These are phyloP conservation scores for Platanthera zijinensis DNA, from an alignment of 106 monocot species.

Conservation along the genomic window DNA sequence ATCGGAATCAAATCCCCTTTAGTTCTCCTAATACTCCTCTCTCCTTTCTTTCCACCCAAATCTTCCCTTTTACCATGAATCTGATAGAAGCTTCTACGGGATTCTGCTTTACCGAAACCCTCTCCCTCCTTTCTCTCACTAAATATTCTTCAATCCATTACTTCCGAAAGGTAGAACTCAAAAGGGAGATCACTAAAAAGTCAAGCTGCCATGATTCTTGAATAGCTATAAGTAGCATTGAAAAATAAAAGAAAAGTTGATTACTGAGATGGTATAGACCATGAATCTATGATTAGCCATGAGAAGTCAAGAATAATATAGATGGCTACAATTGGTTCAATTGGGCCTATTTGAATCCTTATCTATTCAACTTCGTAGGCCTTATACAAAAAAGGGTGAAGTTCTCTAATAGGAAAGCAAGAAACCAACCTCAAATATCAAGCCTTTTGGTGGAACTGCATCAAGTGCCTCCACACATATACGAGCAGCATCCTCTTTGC, in stretches of 20 bases:
- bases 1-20: no score
- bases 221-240: not conserved
- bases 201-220: not conserved
- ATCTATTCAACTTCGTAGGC: not conserved
- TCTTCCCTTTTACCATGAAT: no score
- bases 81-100: no score
- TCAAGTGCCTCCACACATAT: constrained; percentile 87
- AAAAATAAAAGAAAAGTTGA: not conserved
- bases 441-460: constrained; percentile 45
- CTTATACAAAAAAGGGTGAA: not conserved
- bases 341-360: not conserved
- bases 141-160: no score
- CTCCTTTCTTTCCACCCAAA: no score
- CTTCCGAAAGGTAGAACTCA: no score
- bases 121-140: no score
- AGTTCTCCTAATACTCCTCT: no score
- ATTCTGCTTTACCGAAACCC: no score
- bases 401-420: not conserved
- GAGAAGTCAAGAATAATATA: not conserved
- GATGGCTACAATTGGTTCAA: not conserved
- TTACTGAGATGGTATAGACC: not conserved
- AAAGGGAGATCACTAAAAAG: not conserved
- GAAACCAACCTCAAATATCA: constrained; percentile 63
- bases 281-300: not conserved
- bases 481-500: constrained; percentile 82